Conservation (phyloP, 441 rosid genomes). For the Bocquillonia castaneifolia region DNA sequence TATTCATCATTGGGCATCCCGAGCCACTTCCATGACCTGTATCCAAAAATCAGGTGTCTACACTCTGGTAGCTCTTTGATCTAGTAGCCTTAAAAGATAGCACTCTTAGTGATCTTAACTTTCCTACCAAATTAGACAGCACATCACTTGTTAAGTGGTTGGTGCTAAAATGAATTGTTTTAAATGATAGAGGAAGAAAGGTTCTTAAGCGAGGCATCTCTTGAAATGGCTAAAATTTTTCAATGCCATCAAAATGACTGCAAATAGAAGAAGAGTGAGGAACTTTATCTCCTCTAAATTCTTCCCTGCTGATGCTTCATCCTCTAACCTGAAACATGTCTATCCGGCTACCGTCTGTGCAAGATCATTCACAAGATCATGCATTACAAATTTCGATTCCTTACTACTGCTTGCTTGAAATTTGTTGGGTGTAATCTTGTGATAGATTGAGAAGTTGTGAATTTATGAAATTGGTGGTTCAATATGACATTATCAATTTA, state of each 20-base stretch:
- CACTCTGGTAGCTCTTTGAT: no score
- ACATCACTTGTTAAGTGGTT: neutral
- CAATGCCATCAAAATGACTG: neutral
- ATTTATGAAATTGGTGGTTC: no score
- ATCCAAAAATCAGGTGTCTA: no score
- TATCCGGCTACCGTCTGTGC: constrained; percentile 20
- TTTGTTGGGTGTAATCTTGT: no score
- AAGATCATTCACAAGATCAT: constrained; percentile 24
- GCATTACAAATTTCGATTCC: constrained; percentile 18
- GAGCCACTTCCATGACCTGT: no score
- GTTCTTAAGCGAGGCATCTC: neutral
- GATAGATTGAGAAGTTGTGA: no score
- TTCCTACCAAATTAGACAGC: neutral
- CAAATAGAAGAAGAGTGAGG: constrained; percentile 2
- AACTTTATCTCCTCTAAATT: neutral
- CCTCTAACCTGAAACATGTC: constrained; percentile 11
- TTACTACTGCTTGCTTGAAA: no score
- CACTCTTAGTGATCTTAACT: constrained; percentile 2
- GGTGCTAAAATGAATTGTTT: neutral
- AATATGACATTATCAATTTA: no score
- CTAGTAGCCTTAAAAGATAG: constrained; percentile 5
- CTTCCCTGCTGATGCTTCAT: neutral
- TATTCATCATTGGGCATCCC: no score
- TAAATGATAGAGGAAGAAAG: neutral
- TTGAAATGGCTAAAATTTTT: neutral